Conservation (phyloP, 306 rosid genomes). For the cucumber (Cucumis sativus) region DNA sequence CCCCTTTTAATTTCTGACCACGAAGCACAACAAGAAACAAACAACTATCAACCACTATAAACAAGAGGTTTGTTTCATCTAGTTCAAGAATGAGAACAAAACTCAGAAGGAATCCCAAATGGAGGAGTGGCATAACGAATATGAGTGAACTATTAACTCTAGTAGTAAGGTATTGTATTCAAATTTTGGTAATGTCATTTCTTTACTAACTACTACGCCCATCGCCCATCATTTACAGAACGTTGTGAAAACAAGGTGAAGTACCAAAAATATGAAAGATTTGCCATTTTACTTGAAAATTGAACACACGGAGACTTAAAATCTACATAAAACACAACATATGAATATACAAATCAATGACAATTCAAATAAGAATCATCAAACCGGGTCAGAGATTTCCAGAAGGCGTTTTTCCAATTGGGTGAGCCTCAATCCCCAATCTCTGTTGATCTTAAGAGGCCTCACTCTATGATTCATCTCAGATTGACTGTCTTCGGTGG, state of each 20-base stretch:
- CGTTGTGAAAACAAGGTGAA: too few relatives aligned
- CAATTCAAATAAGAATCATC: neutral
- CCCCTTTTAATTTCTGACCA: neutral
- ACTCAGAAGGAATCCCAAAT: neutral
- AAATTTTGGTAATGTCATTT: too few relatives aligned
- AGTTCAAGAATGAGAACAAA: neutral
- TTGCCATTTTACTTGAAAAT: too few relatives aligned
- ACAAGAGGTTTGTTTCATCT: neutral
- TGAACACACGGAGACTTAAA: neutral
- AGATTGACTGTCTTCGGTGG: neutral
- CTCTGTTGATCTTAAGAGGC: neutral
- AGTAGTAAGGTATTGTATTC: too few relatives aligned
- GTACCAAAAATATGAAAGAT: too few relatives aligned
- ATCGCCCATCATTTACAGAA: too few relatives aligned
- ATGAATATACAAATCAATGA: neutral
- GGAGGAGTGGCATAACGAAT: neutral
- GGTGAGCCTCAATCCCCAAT: neutral
- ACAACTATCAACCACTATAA: neutral
- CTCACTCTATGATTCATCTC: neutral
- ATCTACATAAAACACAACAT: neutral
- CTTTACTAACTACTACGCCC: too few relatives aligned
- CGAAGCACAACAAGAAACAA: neutral
- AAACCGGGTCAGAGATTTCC: neutral
- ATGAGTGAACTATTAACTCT: neutral
- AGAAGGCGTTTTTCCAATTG: constrained; percentile 1